Evolutionary conservation across 2,329 filamentous ascomycete genomes (phyloP).

Genomic region (Blumeria hordei): DNA sequence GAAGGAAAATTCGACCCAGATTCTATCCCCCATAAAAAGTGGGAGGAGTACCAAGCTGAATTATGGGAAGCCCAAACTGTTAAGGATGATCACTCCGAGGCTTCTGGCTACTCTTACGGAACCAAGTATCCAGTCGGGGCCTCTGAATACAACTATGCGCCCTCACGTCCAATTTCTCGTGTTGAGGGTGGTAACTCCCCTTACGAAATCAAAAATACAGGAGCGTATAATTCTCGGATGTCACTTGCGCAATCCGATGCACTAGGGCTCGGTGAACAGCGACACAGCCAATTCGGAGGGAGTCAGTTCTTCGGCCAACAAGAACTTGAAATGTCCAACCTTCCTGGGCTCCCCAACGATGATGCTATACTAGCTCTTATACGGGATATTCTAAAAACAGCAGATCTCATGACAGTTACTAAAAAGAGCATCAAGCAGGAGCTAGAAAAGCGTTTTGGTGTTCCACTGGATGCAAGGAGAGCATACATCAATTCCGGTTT

Average conservation of each 20-base stretch:
- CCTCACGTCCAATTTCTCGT: constrained; percentile 24
- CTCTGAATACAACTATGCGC: constrained; percentile 47
- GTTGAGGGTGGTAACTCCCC: constrained; percentile 10
- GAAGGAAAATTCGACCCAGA: constrained; percentile 93
- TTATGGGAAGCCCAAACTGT: constrained; percentile 74
- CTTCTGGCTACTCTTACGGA: constrained; percentile 84
- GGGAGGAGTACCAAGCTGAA: constrained; percentile 97
- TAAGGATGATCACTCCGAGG: constrained; percentile 59
- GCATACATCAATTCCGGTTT: constrained; percentile 84
- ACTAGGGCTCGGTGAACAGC: constrained; percentile 23
- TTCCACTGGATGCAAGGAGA: constrained; percentile 66
- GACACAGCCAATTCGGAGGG: constrained; percentile 14
- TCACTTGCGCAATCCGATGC: constrained; percentile 53
- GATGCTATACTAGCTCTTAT: constrained; percentile 86
- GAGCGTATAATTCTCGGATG: constrained; percentile 34
- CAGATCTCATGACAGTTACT: constrained; percentile 90
- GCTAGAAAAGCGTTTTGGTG: constrained; percentile 71
- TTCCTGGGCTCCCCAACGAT: constrained; percentile 55
- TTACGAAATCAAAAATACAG: constrained; percentile 14
- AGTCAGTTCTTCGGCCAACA: constrained; percentile 31
- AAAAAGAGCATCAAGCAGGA: constrained; percentile 97
- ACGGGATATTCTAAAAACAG: constrained; percentile 70
- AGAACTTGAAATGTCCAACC: constrained; percentile 50
- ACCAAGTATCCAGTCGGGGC: constrained; percentile 42
- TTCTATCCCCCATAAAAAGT: constrained; percentile 89